phyloP scores from a whole-genome alignment of 129 eudicot genomes.

The Artemisia tridentata region DNA sequence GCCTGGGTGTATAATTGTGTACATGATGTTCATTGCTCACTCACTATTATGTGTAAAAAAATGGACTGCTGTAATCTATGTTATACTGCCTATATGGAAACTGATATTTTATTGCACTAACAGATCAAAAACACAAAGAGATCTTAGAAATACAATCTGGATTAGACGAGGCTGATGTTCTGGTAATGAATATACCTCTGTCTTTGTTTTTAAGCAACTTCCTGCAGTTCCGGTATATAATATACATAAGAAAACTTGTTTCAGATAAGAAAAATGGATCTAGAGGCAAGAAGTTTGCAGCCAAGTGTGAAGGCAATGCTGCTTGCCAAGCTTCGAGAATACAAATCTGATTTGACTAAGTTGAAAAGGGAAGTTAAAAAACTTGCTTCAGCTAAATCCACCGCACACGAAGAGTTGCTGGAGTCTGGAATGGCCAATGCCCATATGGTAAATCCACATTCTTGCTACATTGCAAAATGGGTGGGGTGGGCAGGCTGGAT shows the following conservation, averaged over 20 bases:
- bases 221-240: slow-evolving; percentile 15
- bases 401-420: slow-evolving; percentile 73
- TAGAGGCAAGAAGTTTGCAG: slow-evolving; percentile 98
- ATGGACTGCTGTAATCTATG: not conserved
- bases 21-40: too few relatives aligned
- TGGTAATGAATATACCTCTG: slow-evolving; percentile 54
- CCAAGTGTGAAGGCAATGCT: slow-evolving; percentile 84
- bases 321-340: slow-evolving; percentile 97
- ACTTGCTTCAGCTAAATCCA: slow-evolving; percentile 56
- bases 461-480: not conserved
- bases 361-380: slow-evolving; percentile 82
- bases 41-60: too few relatives aligned
- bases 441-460: slow-evolving; percentile 48
- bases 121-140: slow-evolving; percentile 71
- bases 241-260: slow-evolving; percentile 5
- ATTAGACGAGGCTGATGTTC: slow-evolving; percentile 88
- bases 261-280: slow-evolving; percentile 98
- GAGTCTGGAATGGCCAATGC: slow-evolving; percentile 75
- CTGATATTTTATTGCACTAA: slow-evolving; percentile 16
- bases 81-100: slow-evolving; percentile 7
- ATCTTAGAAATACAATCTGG: slow-evolving; percentile 73
- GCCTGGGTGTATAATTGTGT: too few relatives aligned
- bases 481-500: not conserved
- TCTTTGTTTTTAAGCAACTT: not conserved
- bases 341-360: slow-evolving; percentile 84